phyloP scores from a whole-genome alignment of 345 rosid species.

The Gossypium herbaceum region DNA sequence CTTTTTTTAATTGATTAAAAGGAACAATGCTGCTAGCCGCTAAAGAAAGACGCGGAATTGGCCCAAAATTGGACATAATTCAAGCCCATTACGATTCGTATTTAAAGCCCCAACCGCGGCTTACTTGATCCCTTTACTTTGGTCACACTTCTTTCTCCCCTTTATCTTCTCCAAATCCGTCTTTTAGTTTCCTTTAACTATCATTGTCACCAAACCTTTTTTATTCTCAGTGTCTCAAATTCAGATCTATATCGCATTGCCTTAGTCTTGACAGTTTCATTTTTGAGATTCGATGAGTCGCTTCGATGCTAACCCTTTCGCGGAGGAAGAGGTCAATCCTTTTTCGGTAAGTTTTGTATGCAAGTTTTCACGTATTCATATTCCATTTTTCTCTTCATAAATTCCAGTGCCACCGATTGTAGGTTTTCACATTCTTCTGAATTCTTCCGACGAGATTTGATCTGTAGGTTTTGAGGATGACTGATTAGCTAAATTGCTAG shows the following conservation, averaged over 20 bases:
- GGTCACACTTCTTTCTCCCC: neutral
- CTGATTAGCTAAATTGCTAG: slow-evolving; percentile 15
- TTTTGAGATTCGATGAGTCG: slow-evolving; percentile 47
- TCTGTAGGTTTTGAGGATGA: slow-evolving; percentile 4
- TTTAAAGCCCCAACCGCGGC: neutral
- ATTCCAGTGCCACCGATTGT: neutral
- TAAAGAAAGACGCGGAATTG: no score
- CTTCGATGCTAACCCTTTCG: slow-evolving; percentile 73
- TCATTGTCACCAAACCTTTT: neutral
- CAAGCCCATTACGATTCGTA: neutral
- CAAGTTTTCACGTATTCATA: neutral
- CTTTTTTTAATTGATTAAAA: no score
- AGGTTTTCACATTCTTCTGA: neutral
- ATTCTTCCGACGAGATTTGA: neutral
- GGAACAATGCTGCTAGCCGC: no score
- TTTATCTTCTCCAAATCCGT: neutral
- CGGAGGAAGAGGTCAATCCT: slow-evolving; percentile 83
- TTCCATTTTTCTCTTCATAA: neutral
- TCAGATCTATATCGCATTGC: slow-evolving; percentile 23
- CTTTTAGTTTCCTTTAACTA: neutral
- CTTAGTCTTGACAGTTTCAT: neutral
- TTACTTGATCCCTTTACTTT: neutral
- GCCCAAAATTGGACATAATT: neutral
- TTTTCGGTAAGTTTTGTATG: slow-evolving; percentile 58
- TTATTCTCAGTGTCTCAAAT: neutral